Conservation (phyloP, 1,284 basidiomycete genomes). For the Cryptococcus jaspeensis region DNA sequence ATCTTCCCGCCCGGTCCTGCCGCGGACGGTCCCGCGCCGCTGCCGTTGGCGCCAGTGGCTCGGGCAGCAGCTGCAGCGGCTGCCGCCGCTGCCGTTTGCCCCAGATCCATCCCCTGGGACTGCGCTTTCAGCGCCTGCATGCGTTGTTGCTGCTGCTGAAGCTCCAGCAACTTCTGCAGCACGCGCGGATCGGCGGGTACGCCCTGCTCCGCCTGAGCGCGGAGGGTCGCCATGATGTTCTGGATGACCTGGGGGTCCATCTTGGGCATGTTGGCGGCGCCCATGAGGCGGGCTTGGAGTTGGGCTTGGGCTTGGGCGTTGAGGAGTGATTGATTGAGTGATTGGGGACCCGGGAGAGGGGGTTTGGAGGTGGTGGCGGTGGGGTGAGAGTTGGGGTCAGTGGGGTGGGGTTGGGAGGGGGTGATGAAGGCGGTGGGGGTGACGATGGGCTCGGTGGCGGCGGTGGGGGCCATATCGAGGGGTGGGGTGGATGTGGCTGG, state of each 20-base stretch:
- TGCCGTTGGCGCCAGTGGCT: background rate
- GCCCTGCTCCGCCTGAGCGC: constrained; percentile 10
- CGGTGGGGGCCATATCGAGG: constrained; percentile 15
- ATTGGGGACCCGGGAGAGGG: background rate
- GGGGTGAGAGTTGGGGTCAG: background rate
- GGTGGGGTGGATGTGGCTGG: constrained; percentile 4
- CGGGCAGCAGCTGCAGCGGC: background rate
- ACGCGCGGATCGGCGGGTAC: constrained; percentile 18
- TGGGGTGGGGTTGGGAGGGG: too few species aligned
- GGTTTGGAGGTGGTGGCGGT: background rate
- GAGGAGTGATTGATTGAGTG: constrained; percentile 8
- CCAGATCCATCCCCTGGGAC: constrained; percentile 1
- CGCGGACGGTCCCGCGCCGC: background rate
- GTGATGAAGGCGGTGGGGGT: background rate
- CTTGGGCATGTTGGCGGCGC: constrained; percentile 2
- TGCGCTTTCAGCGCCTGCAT: background rate
- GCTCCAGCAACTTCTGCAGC: constrained; percentile 21
- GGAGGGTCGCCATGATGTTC: constrained; percentile 17
- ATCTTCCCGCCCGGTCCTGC: background rate
- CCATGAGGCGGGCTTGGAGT: constrained; percentile 9
- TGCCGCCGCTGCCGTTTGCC: background rate
- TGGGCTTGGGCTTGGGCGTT: background rate
- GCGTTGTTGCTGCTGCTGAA: constrained; percentile 13
- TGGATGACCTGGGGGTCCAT: constrained; percentile 18
- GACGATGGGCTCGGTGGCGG: background rate